Conservation (phyloP, 1,139 yeast species). For the Pneumocystis sp. region DNA sequence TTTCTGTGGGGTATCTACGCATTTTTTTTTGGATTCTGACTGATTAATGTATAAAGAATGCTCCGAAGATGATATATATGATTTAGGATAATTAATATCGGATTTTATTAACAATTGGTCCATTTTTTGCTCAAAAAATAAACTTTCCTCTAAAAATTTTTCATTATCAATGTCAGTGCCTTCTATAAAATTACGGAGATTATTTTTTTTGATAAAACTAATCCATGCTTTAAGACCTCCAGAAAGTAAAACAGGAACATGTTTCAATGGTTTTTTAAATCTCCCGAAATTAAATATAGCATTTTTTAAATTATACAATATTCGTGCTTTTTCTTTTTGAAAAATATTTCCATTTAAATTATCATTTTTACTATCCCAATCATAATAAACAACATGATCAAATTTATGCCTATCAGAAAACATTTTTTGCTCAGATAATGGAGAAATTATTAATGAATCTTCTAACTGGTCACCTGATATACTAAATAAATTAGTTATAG, state of each 20-base stretch:
- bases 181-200: neutral
- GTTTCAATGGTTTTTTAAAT: slow-evolving; percentile 31
- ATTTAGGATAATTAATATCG: neutral
- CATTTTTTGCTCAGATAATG: slow-evolving; percentile 36
- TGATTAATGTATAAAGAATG: neutral
- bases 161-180: neutral
- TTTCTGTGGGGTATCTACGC: neutral
- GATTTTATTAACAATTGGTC: neutral
- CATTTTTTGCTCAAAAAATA: neutral
- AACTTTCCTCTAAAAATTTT: neutral
- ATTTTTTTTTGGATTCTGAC: neutral
- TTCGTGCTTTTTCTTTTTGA: slow-evolving; percentile 9
- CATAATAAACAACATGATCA: slow-evolving; percentile 51
- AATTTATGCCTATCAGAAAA: slow-evolving; percentile 41
- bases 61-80: neutral
- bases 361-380: slow-evolving; percentile 20
- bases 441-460: slow-evolving; percentile 39
- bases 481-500: slow-evolving; percentile 20
- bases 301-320: slow-evolving; percentile 24
- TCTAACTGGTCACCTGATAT: slow-evolving; percentile 48
- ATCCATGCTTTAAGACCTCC: slow-evolving; percentile 42
- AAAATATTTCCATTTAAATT: slow-evolving; percentile 7
- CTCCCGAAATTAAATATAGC: slow-evolving; percentile 29
- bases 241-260: slow-evolving; percentile 40
- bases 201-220: slow-evolving; percentile 21